phyloP scores from a whole-genome alignment of 73 alveolate genomes.

The Chromera velia region DNA sequence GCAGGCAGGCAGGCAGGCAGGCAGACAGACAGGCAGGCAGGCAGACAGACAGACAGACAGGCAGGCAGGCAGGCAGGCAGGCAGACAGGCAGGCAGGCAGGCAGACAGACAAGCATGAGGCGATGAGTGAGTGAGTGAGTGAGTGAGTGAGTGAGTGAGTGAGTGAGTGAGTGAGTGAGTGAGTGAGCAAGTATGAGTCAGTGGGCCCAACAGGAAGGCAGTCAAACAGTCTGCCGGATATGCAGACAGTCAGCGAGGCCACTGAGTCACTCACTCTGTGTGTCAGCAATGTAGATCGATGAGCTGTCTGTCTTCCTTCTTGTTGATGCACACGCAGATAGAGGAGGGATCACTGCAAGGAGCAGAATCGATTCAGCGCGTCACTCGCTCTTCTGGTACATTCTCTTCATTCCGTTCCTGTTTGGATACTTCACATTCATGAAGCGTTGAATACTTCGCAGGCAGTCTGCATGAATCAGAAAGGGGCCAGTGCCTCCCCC shows the following conservation, averaged over 20 bases:
- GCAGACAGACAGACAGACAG: background rate
- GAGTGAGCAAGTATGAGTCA: background rate
- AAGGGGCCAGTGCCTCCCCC: background rate
- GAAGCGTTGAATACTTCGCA: too few species aligned
- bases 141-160: background rate
- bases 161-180: background rate
- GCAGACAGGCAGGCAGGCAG: background rate
- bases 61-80: background rate
- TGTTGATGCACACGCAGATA: background rate
- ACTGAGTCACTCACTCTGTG: background rate
- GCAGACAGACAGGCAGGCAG: background rate
- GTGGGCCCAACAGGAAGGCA: background rate
- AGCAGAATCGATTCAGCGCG: background rate
- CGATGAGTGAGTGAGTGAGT: background rate
- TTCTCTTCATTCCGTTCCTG: too few species aligned
- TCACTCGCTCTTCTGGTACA: background rate
- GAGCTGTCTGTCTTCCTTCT: background rate
- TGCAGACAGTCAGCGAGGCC: background rate
- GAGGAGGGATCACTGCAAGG: background rate
- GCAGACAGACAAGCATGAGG: background rate
- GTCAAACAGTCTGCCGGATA: background rate
- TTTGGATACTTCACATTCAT: too few species aligned
- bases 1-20: background rate
- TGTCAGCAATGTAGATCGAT: background rate
- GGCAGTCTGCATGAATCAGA: background rate